Conservation (phyloP, 257 asterid species). For the Asclepias syriaca region DNA sequence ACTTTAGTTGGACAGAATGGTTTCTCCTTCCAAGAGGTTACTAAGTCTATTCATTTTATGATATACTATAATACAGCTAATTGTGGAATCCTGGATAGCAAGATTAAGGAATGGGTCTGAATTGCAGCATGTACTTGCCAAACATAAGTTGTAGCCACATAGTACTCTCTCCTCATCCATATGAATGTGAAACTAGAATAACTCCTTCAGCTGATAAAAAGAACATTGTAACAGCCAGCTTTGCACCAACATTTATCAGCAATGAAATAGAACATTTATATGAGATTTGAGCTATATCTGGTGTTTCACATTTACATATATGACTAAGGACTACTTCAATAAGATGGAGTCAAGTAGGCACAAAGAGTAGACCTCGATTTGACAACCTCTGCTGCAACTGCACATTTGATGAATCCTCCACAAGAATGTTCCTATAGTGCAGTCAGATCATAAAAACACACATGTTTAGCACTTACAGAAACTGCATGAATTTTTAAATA, state of each 20-base stretch:
- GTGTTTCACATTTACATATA: background rate
- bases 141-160: background rate
- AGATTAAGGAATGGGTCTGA: background rate
- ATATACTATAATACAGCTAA: background rate
- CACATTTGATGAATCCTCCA: constrained; percentile 46
- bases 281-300: background rate
- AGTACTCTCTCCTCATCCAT: background rate
- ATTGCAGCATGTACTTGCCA: background rate
- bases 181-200: background rate
- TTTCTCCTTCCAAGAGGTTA: background rate
- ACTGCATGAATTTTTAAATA: background rate
- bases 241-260: background rate
- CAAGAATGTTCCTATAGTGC: constrained; percentile 63
- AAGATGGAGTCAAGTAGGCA: background rate
- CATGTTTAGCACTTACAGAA: background rate
- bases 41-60: background rate
- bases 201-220: background rate
- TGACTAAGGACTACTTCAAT: background rate
- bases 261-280: background rate
- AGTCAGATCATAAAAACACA: constrained; percentile 6
- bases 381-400: constrained; percentile 54
- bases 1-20: background rate
- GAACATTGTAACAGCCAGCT: background rate
- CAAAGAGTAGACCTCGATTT: constrained; percentile 46
- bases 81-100: background rate